Evolutionary conservation across 306 rosid species (phyloP).

Genomic region (Alnus glutinosa): DNA sequence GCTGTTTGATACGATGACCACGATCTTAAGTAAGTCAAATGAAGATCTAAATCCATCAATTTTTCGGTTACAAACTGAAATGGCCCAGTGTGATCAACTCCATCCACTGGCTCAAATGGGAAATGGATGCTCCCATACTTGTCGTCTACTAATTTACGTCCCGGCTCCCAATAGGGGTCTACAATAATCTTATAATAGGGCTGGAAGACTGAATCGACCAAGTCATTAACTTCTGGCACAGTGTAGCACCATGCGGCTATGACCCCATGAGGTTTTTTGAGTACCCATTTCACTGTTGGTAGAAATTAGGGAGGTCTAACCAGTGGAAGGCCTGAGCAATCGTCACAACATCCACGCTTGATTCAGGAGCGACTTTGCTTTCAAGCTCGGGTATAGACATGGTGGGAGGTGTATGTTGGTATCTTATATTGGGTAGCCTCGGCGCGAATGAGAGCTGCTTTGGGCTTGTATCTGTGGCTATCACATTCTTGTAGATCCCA

Average conservation of each 20-base stretch:
- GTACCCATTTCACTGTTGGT: constrained; percentile 53
- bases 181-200: constrained; percentile 19
- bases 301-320: constrained; percentile 67
- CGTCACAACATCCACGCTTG: constrained; percentile 64
- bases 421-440: constrained; percentile 56
- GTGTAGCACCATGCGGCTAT: constrained; percentile 79
- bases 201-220: constrained; percentile 41
- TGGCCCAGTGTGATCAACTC: constrained; percentile 61
- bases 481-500: constrained; percentile 51
- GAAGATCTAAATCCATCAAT: constrained; percentile 49
- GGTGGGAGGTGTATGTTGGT: constrained; percentile 52
- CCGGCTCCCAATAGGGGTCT: constrained; percentile 55
- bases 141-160: constrained; percentile 47
- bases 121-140: constrained; percentile 57
- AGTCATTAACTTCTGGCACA: constrained; percentile 43
- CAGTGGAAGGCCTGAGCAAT: constrained; percentile 82
- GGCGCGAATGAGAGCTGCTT: constrained; percentile 56
- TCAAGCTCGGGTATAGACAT: constrained; percentile 55
- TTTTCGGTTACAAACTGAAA: constrained; percentile 57
- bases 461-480: constrained; percentile 69
- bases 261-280: constrained; percentile 71
- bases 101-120: constrained; percentile 70
- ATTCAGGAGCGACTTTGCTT: constrained; percentile 42
- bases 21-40: constrained; percentile 53
- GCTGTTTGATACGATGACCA: constrained; percentile 83